A percentile compares a stretch with the other conserved stretches of the same genome.
phyloP scores from a whole-genome alignment of 164 flowering plant species.

The Liriodendron chinense region DNA sequence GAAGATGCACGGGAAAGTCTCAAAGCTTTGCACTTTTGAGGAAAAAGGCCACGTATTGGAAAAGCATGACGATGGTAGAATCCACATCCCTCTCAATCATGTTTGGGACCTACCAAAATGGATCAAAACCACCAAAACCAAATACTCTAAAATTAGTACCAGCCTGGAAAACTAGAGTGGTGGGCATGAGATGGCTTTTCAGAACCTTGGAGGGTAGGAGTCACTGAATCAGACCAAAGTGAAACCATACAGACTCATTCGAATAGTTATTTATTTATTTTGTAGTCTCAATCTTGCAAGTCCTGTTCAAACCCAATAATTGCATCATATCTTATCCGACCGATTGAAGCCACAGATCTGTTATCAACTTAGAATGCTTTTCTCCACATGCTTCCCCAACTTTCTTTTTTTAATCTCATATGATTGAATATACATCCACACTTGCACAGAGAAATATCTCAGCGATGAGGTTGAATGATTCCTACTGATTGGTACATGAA shows the following conservation, averaged over 20 bases:
- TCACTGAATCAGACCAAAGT: constrained; percentile 5
- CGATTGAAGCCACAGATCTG: constrained; percentile 15
- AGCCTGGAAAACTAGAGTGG: background rate
- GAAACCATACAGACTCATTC: background rate
- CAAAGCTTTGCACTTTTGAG: background rate
- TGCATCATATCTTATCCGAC: constrained; percentile 19
- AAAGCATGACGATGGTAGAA: background rate
- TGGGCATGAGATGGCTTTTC: background rate
- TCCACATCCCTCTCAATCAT: background rate
- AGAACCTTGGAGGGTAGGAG: constrained; percentile 6
- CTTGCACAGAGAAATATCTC: background rate
- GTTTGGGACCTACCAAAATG: background rate
- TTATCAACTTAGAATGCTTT: constrained; percentile 7
- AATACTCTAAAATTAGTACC: background rate
- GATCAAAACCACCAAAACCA: background rate
- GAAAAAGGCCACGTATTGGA: background rate
- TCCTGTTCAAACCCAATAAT: constrained; percentile 11
- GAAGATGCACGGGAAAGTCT: background rate
- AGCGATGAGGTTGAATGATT: background rate
- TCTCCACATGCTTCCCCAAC: background rate
- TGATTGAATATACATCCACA: constrained; percentile 1
- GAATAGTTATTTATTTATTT: background rate
- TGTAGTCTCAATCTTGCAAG: background rate
- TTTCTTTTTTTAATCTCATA: background rate
- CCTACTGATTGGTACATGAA: constrained; percentile 15